Evolutionary conservation across 345 rosid genomes (phyloP).

Genomic region (Pugionium dolabratum): DNA sequence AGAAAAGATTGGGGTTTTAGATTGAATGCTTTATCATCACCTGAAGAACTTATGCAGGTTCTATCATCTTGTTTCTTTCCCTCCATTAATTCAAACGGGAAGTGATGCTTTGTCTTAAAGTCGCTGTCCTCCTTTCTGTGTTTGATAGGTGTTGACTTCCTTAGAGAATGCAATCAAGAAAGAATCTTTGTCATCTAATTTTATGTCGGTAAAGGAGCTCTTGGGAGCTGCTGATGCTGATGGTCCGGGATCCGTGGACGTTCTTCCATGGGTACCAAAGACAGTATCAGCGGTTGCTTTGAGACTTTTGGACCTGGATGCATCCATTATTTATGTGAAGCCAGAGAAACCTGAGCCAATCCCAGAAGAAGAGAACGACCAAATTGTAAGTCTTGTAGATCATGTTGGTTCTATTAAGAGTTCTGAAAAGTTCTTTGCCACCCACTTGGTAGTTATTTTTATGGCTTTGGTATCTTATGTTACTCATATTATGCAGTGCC

Average conservation of each 20-base stretch:
- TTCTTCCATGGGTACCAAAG: slow-evolving; percentile 98
- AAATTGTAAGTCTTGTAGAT: slow-evolving; percentile 53
- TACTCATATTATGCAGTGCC: slow-evolving; percentile 52
- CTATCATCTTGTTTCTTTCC: slow-evolving; percentile 5
- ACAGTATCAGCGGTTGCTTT: slow-evolving; percentile 79
- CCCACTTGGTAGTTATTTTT: neutral
- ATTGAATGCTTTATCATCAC: slow-evolving; percentile 58
- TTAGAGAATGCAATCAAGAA: slow-evolving; percentile 76
- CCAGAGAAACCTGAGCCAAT: slow-evolving; percentile 55
- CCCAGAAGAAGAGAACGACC: slow-evolving; percentile 50
- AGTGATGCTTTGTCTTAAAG: neutral
- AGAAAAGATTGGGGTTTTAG: slow-evolving; percentile 63
- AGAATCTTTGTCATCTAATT: slow-evolving; percentile 56
- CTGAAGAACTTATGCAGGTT: slow-evolving; percentile 81
- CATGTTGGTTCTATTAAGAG: slow-evolving; percentile 10
- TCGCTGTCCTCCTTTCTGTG: slow-evolving; percentile 2
- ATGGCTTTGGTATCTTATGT: slow-evolving; percentile 21
- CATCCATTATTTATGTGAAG: slow-evolving; percentile 56
- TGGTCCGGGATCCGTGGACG: slow-evolving; percentile 48
- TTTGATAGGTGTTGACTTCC: slow-evolving; percentile 62
- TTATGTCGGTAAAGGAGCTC: slow-evolving; percentile 73
- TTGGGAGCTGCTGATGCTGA: slow-evolving; percentile 47
- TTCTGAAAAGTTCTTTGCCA: neutral
- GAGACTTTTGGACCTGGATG: slow-evolving; percentile 84
- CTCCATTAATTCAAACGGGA: slow-evolving; percentile 11